Percentiles rank a stretch among this genome's conserved stretches.
These are phyloP conservation scores for Prunus padus DNA, from an alignment of 306 rosid genomes.

Conservation along the genomic window DNA sequence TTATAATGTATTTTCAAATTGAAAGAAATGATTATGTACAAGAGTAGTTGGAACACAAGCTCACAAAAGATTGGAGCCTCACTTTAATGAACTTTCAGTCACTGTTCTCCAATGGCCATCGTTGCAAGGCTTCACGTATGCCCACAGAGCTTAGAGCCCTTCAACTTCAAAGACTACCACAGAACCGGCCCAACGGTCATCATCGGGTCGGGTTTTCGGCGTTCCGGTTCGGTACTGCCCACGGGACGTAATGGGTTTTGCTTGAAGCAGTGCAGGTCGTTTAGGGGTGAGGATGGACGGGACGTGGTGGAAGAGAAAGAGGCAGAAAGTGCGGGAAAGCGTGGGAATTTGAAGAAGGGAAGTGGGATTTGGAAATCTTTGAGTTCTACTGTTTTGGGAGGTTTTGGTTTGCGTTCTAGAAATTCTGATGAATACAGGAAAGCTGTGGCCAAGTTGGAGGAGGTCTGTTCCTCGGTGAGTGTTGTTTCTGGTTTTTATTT, in stretches of 20 bases:
- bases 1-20: background rate
- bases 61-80: background rate
- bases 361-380: conserved; percentile 68
- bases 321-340: conserved; percentile 23
- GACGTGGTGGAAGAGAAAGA: conserved; percentile 40
- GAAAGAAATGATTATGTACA: background rate
- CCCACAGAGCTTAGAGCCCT: conserved; percentile 48
- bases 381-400: conserved; percentile 44
- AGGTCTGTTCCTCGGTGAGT: conserved; percentile 63
- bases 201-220: conserved; percentile 38
- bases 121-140: conserved; percentile 49
- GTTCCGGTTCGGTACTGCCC: conserved; percentile 27
- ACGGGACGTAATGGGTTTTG: conserved; percentile 41
- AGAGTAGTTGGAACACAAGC: background rate
- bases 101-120: conserved; percentile 41
- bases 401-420: conserved; percentile 42
- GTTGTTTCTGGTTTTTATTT: background rate
- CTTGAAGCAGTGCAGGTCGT: conserved; percentile 59
- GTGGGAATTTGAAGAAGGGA: conserved; percentile 37
- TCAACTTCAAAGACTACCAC: conserved; percentile 26
- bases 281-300: conserved; percentile 53
- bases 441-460: conserved; percentile 70
- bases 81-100: conserved; percentile 1
- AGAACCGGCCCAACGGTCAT: conserved; percentile 27
- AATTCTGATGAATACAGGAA: conserved; percentile 55